Conservation (phyloP, 495 filamentous ascomycete species). For the Tuber brumale region DNA sequence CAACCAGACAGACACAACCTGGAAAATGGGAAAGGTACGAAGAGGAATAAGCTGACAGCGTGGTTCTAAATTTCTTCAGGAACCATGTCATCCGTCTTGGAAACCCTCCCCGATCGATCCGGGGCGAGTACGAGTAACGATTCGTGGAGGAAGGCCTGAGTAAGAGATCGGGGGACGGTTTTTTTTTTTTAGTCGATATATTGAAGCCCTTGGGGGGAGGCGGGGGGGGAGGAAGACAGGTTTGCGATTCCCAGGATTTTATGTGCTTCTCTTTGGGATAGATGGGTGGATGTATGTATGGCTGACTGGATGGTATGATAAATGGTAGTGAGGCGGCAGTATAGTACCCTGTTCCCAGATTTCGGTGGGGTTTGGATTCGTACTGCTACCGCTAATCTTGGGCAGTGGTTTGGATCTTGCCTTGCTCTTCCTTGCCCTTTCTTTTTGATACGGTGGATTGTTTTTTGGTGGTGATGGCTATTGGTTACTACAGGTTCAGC, state of each 20-base stretch:
- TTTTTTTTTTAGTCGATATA: not conserved
- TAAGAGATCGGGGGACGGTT: not conserved
- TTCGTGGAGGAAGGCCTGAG: too few relatives aligned
- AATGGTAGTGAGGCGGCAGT: not conserved
- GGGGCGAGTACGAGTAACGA: too few relatives aligned
- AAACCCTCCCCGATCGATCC: not conserved
- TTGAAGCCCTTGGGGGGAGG: not conserved
- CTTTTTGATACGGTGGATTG: not conserved
- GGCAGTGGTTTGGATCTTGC: not conserved
- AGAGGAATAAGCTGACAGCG: not conserved
- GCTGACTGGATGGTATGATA: too few relatives aligned
- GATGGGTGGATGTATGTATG: too few relatives aligned
- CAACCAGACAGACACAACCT: not conserved
- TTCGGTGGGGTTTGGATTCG: not conserved
- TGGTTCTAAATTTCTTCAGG: not conserved
- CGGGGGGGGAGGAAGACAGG: too few relatives aligned
- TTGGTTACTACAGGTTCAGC: not conserved
- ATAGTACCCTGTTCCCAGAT: not conserved
- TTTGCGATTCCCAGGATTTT: not conserved
- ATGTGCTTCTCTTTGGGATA: not conserved
- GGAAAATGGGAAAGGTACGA: not conserved
- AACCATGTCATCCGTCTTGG: not conserved
- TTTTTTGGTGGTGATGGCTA: not conserved
- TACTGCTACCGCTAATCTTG: slow-evolving; percentile 1
- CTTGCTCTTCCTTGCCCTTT: not conserved